phyloP scores from a whole-genome alignment of 1,284 basidiomycete species.

The Microbotryum saponariae region DNA sequence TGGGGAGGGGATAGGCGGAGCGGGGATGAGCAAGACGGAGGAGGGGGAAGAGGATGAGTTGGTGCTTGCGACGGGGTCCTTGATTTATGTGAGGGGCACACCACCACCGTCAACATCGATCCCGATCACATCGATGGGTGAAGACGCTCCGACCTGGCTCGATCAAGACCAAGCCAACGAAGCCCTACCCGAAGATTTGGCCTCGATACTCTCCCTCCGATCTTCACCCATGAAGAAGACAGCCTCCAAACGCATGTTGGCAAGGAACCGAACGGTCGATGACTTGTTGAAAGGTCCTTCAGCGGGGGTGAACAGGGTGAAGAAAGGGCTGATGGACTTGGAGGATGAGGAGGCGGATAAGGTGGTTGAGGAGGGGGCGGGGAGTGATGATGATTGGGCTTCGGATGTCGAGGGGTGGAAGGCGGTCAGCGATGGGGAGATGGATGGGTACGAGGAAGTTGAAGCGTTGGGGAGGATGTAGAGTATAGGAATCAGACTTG shows the following conservation, averaged over 20 bases:
- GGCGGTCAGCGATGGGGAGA: constrained; percentile 20
- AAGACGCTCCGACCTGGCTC: background rate
- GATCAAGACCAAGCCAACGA: background rate
- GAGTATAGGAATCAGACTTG: background rate
- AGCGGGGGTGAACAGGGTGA: background rate
- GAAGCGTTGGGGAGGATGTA: constrained; percentile 6
- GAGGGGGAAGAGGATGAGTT: background rate
- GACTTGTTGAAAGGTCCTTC: constrained; percentile 14
- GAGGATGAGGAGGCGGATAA: constrained; percentile 1
- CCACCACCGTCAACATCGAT: background rate
- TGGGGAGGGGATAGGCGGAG: background rate
- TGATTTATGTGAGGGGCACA: constrained; percentile 4
- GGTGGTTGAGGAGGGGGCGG: background rate
- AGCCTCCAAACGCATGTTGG: background rate
- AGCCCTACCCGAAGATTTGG: constrained; percentile 19
- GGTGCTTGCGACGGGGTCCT: constrained; percentile 6
- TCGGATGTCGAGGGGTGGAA: constrained; percentile 30
- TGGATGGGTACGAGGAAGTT: constrained; percentile 29
- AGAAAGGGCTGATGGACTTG: constrained; percentile 3
- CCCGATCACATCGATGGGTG: background rate
- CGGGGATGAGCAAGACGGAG: background rate
- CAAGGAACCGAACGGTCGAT: constrained; percentile 16
- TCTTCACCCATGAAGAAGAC: constrained; percentile 17
- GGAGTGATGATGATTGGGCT: constrained; percentile 29
- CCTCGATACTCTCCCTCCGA: constrained; percentile 21